Base-by-base conservation (phyloP, 805 yeast species). In the Sugiyamaella smithiae region DNA sequence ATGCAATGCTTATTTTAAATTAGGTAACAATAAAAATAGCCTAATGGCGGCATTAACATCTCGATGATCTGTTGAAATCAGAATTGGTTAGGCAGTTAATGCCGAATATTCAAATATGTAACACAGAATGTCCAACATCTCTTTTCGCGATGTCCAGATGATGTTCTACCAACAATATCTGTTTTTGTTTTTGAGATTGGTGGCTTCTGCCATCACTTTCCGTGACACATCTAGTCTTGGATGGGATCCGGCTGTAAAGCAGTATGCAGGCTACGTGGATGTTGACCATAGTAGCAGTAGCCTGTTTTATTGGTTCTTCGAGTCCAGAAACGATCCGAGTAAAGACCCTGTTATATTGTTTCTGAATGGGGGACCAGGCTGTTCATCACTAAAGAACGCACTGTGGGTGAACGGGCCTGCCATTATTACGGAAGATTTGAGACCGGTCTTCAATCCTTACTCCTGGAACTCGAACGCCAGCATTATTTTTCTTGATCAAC, bases 361-460 rank as follows among this genome's bases (percentile, higher is more conserved):
- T 97, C 73, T 90, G 58, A 90, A 90, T 64, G 97, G 97, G 55
- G 97, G 97, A 4, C 97, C 97, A 31, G 97, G 97, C 11, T 90
- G 97, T 65, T 87, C 96, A 0, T 86, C 96, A 1, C 70, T 88
- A 64, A 86, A 95, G 31, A 97, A 97, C 5, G 72, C 90, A 50
- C 80, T 90, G 60, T 88, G 89, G 61, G 98, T 91, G 66, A 76
- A 89, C 62, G 98, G 99, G 20, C 96, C 98, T 4, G 78, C 95
- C 0, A 75, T 83, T 8, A 81, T 91, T 52, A 76, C 80, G 45
- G 65, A 77, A 37, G 75, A 80, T 31, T 67, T 85, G 57, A 77
- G 81, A 58, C 89, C 93, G n/a, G 76, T 78, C 26, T 72, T 68
- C 66, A 91, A 91, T 68, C 95, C 95, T 17, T 73, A 80, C 69